Evolutionary conservation across 2,329 filamentous ascomycete genomes (phyloP).

Genomic region (Elsinoe batatas): DNA sequence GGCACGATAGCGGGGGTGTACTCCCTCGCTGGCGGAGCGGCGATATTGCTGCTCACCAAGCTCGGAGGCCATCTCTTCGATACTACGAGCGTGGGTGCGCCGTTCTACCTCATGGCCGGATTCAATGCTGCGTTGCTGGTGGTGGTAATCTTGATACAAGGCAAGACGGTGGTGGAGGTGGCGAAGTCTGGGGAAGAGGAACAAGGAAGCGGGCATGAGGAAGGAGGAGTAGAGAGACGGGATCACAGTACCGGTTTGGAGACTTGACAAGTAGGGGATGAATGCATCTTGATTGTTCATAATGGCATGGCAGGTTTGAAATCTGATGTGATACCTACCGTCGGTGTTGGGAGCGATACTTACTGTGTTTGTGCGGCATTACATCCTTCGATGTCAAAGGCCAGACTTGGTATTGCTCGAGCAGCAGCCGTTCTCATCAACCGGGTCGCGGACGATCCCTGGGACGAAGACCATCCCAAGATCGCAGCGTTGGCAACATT

Average conservation of each 20-base stretch:
- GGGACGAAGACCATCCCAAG: too few relatives aligned
- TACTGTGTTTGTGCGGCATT: too few relatives aligned
- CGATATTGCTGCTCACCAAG: conserved; percentile 86
- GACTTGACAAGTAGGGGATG: not conserved
- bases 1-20: conserved; percentile 93
- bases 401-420: too few relatives aligned
- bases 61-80: conserved; percentile 83
- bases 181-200: not conserved
- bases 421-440: too few relatives aligned
- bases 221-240: not conserved
- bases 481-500: too few relatives aligned
- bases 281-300: not conserved
- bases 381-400: too few relatives aligned
- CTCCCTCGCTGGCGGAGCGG: conserved; percentile 78
- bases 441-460: too few relatives aligned
- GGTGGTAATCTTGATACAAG: conserved; percentile 21
- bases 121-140: conserved; percentile 71
- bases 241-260: conserved; percentile 2
- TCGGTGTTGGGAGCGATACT: too few relatives aligned
- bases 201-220: not conserved
- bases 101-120: conserved; percentile 86
- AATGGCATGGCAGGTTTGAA: not conserved
- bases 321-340: too few relatives aligned
- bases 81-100: conserved; percentile 58
- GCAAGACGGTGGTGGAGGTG: conserved; percentile 1